Conservation (phyloP, 2,329 filamentous ascomycete species). For the Fusarium tjaetaba region DNA sequence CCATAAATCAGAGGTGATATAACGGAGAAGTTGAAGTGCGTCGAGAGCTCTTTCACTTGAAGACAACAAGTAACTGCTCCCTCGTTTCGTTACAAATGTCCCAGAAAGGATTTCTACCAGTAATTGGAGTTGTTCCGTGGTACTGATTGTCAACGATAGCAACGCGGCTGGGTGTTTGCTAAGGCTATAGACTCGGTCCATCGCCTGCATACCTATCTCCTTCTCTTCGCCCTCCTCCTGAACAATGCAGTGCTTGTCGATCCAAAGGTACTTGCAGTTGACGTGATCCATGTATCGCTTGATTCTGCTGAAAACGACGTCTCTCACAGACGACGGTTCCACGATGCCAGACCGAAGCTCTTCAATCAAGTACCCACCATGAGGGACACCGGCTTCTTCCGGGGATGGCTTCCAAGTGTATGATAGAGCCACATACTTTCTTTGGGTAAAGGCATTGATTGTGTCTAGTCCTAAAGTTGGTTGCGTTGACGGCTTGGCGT, state of each 20-base stretch:
- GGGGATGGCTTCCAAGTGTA: background rate
- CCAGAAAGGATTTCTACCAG: background rate
- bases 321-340: background rate
- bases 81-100: accelerated
- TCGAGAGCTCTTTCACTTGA: background rate
- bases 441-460: accelerated
- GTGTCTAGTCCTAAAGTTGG: accelerated
- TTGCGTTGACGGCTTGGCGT: too few relatives aligned
- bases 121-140: accelerated
- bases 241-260: background rate
- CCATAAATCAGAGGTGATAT: background rate
- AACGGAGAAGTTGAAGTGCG: background rate
- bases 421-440: accelerated
- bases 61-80: background rate
- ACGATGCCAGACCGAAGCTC: too few relatives aligned
- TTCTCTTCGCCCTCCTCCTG: background rate
- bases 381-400: accelerated
- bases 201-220: background rate
- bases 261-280: background rate
- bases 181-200: background rate
- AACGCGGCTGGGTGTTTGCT: background rate
- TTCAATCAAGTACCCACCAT: background rate
- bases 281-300: background rate
- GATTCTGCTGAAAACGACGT: background rate
- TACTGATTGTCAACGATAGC: accelerated